Evolutionary conservation across 768 basidiomycete genomes (phyloP), one percentile per base, ranked within the genome.

Genomic region (Rhizopogon rudus): DNA sequence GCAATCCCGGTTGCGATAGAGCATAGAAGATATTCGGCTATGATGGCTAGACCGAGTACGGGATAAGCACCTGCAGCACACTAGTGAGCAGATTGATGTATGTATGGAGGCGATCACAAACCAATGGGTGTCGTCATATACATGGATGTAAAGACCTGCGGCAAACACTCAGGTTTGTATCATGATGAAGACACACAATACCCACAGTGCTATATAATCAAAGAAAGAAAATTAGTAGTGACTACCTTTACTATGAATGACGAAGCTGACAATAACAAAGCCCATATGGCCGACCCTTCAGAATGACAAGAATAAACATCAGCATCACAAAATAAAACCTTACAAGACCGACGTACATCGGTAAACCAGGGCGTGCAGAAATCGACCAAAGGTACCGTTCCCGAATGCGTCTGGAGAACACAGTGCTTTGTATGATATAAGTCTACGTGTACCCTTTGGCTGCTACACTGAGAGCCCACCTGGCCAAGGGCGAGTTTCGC

Each of bases 21-120:
- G 65, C 82, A 87, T 40, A 88, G 49, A 6, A 75, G 72, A 2
- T 87, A 88, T 51, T 90, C 73, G 2, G 79, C 77, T 33, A 88
- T 76, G 7, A 81, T 77, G 53, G 87, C 72, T 1, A 76, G 74
- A 0, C 75, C 80, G 2, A 90, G 69, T 65, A 72, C 64, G 72
- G 75, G 22, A 70, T 64, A 12, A 68, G 70, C 25, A 71, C 71
- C 68, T 80, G 72, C 73, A 61, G 8, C n/a, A 28, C n/a, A 48
- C 10, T 1, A 46, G 39, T 57, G 17, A 51, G 44, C 33, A 17
- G 45, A 31, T 17, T 35, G 33, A 13, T n/a, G 6, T 12, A 3
- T 6, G 37, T 3, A 40, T 6, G 10, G 9, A 35, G 20, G 12
- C 43, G 29, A 45, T 29, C 8, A 76, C 82, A 37, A 65, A 88